Conservation (phyloP, 2,329 filamentous ascomycete genomes). For the Nothomitra cinnamomea region DNA sequence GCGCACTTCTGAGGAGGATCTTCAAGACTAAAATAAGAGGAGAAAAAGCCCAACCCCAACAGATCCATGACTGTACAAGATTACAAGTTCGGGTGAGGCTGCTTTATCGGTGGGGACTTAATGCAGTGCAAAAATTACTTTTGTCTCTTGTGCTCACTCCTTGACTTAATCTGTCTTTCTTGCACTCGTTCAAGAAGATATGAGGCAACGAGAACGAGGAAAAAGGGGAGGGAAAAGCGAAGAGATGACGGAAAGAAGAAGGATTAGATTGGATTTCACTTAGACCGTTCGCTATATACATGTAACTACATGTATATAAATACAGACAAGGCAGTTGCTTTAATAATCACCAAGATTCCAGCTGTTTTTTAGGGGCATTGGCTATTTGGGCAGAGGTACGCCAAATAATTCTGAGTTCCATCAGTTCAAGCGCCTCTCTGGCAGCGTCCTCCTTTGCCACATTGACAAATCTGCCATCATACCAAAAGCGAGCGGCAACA, state of each 20-base stretch:
- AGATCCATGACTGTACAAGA: neutral
- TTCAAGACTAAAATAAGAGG: neutral
- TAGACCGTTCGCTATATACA: slow-evolving; percentile 1
- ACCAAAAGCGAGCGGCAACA: too few species aligned
- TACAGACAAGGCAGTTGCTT: too few species aligned
- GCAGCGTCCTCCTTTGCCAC: too few species aligned
- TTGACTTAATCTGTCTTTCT: neutral
- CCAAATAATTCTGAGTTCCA: too few species aligned
- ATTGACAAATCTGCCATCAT: too few species aligned
- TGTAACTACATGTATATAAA: too few species aligned
- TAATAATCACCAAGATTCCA: too few species aligned
- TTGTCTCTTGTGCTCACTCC: neutral
- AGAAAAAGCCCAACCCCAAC: neutral
- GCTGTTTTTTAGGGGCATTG: too few species aligned
- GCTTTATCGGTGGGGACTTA: neutral
- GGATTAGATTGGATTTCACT: neutral
- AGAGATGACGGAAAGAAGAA: too few species aligned
- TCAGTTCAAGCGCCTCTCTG: too few species aligned
- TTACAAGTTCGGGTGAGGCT: too few species aligned
- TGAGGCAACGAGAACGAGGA: neutral
- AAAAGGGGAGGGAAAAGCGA: neutral
- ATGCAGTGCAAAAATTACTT: neutral
- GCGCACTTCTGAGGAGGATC: slow-evolving; percentile 1
- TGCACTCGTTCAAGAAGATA: neutral
- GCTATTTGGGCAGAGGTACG: too few species aligned